Conservation (phyloP, 225 moss, liverwort and hornwort species). For the Antitrichia curtipendula region DNA sequence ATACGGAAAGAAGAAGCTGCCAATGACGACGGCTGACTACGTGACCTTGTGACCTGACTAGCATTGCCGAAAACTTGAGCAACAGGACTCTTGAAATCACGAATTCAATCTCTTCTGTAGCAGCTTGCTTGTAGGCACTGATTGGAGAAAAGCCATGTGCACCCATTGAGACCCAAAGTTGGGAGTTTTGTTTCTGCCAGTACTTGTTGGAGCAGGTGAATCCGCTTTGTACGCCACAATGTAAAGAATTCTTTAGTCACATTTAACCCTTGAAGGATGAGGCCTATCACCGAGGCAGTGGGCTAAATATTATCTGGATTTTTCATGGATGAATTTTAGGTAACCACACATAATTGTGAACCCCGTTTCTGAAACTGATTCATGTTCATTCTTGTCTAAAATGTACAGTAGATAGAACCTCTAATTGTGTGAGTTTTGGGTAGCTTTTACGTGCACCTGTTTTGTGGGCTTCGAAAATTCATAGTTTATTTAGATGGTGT, state of each 20-base stretch:
- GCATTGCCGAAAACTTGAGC: not conserved
- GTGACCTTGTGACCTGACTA: not conserved
- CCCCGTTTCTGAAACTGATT: not conserved
- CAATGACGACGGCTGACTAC: slow-evolving; percentile 22
- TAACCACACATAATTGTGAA: not conserved
- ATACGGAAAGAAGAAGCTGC: slow-evolving; percentile 42
- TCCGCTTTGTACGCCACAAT: not conserved
- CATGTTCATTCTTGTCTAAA: not conserved
- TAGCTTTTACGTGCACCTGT: rapidly evolving
- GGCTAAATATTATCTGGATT: not conserved
- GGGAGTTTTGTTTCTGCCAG: not conserved
- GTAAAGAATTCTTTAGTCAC: not conserved
- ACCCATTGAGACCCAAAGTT: not conserved
- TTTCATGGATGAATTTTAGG: not conserved
- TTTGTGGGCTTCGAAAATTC: rapidly evolving
- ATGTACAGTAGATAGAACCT: not conserved
- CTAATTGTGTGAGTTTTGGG: too few relatives aligned
- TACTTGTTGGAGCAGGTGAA: not conserved
- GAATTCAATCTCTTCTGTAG: not conserved
- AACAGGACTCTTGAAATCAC: not conserved
- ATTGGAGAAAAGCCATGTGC: not conserved
- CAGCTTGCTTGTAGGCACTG: not conserved
- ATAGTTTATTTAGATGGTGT: not conserved
- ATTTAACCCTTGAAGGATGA: not conserved
- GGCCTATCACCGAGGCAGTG: not conserved